Percentiles rank a stretch among this genome's conserved stretches.
These are phyloP conservation scores for Saitozyma sp. DNA, from an alignment of 768 basidiomycete species.

Conservation along the genomic window DNA sequence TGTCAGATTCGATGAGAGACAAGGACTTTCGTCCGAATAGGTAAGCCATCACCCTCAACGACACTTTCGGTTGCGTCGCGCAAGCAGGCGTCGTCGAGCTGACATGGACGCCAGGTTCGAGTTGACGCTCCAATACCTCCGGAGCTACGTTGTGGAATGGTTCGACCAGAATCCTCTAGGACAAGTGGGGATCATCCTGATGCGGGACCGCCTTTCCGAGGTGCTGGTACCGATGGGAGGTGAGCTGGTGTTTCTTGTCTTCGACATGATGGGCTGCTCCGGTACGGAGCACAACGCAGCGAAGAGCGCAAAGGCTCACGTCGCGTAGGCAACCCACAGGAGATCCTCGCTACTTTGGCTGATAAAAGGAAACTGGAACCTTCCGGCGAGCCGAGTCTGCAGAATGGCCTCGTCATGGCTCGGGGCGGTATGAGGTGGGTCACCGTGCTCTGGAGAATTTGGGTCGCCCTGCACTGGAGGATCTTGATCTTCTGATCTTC, in stretches of 20 bases:
- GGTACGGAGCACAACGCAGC: too few species aligned
- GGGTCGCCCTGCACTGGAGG: constrained; percentile 15
- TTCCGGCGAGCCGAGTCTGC: constrained; percentile 87
- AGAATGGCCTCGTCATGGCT: constrained; percentile 98
- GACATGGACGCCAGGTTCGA: constrained; percentile 63
- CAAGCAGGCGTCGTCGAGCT: not conserved
- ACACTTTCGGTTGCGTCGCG: not conserved
- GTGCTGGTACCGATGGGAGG: constrained; percentile 90
- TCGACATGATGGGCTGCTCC: too few species aligned
- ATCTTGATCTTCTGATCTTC: not conserved
- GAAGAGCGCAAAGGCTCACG: too few species aligned
- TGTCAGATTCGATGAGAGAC: constrained; percentile 89
- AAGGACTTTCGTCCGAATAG: constrained; percentile 88
- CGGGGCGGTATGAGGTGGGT: constrained; percentile 83
- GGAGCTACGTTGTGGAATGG: constrained; percentile 93
- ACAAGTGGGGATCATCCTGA: constrained; percentile 91
- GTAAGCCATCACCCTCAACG: constrained; percentile 19
- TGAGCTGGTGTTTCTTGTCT: constrained; percentile 52
- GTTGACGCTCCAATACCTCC: constrained; percentile 80
- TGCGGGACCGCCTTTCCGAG: constrained; percentile 88
- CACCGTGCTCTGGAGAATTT: too few species aligned
- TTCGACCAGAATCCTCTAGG: constrained; percentile 99
- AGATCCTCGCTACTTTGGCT: constrained; percentile 80
- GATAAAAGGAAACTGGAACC: constrained; percentile 88
- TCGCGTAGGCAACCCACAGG: constrained; percentile 82